A percentile compares a stretch with the other conserved stretches of the same genome.
Evolutionary conservation across 352 stramenopile genomes (phyloP).

Genomic region (Phytophthora lateralis): DNA sequence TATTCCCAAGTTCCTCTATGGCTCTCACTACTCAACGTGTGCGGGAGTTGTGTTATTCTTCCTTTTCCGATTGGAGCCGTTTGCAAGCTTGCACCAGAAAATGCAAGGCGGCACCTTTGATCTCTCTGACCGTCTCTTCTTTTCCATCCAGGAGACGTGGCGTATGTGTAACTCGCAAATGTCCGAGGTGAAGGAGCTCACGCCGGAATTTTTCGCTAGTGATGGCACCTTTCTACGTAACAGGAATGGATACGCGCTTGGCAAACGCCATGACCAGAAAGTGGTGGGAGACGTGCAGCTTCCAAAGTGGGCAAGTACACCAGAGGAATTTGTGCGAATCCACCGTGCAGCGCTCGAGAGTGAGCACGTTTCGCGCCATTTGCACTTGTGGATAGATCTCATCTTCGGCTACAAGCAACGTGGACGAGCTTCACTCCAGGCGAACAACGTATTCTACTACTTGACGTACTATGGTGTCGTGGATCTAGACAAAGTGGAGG

Average conservation of each 20-base stretch:
- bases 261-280: conserved; percentile 81
- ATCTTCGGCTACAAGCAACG: conserved; percentile 99
- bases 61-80: conserved; percentile 98
- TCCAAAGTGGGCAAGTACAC: conserved; percentile 95
- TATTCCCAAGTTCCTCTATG: conserved; percentile 91
- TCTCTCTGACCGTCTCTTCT: conserved; percentile 97
- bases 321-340: conserved; percentile 96
- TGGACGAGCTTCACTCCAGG: conserved; percentile 92
- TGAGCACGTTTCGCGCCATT: conserved; percentile 96
- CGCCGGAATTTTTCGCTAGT: conserved; percentile 96
- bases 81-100: conserved; percentile 95
- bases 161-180: conserved; percentile 97
- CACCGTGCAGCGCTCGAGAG: conserved; percentile 97
- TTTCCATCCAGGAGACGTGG: conserved; percentile 96
- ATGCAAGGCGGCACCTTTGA: conserved; percentile 98
- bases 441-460: conserved; percentile 97
- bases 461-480: conserved; percentile 94
- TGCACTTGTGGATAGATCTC: conserved; percentile 99
- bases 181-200: conserved; percentile 99
- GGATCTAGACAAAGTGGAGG: conserved; percentile 96
- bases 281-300: conserved; percentile 95
- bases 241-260: conserved; percentile 95
- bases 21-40: conserved; percentile 97
- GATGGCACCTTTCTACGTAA: conserved; percentile 97
- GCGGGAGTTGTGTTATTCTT: conserved; percentile 98